phyloP scores from a whole-genome alignment of 306 rosid species.

The Acacia melanoxylon region DNA sequence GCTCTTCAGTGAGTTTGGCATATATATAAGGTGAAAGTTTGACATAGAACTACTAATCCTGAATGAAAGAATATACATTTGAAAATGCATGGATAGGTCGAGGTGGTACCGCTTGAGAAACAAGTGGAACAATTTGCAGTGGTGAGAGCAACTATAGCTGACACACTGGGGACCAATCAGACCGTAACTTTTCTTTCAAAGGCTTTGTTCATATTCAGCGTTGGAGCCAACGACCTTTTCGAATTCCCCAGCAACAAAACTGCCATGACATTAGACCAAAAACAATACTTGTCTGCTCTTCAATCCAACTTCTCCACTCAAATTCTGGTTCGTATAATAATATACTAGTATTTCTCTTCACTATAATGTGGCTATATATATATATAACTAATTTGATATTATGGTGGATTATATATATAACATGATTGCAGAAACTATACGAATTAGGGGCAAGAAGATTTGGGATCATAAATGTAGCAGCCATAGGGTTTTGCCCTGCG shows the following conservation, averaged over 20 bases:
- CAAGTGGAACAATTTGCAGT: slow-evolving; percentile 52
- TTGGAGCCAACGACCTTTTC: slow-evolving; percentile 52
- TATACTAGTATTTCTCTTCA: too few species aligned
- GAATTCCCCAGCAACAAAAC: slow-evolving; percentile 26
- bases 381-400: not conserved
- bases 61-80: not conserved
- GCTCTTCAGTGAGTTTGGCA: too few species aligned
- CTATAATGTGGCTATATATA: too few species aligned
- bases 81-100: slow-evolving; percentile 19
- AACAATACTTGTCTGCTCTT: slow-evolving; percentile 21
- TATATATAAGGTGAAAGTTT: too few species aligned
- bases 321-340: slow-evolving; percentile 26
- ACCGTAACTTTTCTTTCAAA: slow-evolving; percentile 23
- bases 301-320: slow-evolving; percentile 25
- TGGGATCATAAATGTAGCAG: slow-evolving; percentile 43
- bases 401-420: not conserved
- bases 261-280: not conserved
- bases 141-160: slow-evolving; percentile 25
- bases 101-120: slow-evolving; percentile 31
- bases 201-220: slow-evolving; percentile 50
- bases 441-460: slow-evolving; percentile 54
- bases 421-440: slow-evolving; percentile 40
- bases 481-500: slow-evolving; percentile 56
- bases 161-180: slow-evolving; percentile 23
- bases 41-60: too few species aligned